A percentile compares a stretch with the other conserved stretches of the same genome.
phyloP scores from a whole-genome alignment of 2,329 filamentous ascomycete genomes.

The Alternaria consortialis region DNA sequence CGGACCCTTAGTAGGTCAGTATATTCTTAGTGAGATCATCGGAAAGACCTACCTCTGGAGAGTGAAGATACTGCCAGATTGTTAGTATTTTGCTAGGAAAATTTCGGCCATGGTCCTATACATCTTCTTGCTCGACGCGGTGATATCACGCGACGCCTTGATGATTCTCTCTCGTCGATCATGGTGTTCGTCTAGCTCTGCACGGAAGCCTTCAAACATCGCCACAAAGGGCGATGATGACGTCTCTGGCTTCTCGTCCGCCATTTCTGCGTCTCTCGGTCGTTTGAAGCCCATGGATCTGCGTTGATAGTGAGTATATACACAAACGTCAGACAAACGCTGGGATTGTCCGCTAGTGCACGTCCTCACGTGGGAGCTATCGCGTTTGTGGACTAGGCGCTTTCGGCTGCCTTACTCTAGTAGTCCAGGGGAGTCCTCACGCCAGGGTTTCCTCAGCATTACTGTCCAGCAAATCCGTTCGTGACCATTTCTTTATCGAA shows the following conservation, averaged over 20 bases:
- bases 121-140: constrained; percentile 97
- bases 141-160: constrained; percentile 92
- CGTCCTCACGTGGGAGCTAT: constrained; percentile 33
- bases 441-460: background rate
- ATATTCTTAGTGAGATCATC: background rate
- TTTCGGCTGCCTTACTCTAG: constrained; percentile 27
- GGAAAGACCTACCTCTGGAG: constrained; percentile 70
- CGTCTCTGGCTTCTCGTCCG: constrained; percentile 42
- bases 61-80: constrained; percentile 73
- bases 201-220: constrained; percentile 87
- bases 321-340: constrained; percentile 36
- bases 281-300: constrained; percentile 43
- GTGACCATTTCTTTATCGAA: background rate
- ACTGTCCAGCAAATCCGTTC: background rate
- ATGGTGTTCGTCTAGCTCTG: constrained; percentile 92
- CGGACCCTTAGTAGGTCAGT: constrained; percentile 65
- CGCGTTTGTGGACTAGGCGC: constrained; percentile 25
- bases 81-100: constrained; percentile 21
- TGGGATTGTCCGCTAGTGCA: constrained; percentile 28
- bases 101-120: constrained; percentile 54
- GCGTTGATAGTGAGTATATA: constrained; percentile 14
- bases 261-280: constrained; percentile 49
- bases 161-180: constrained; percentile 89
- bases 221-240: constrained; percentile 59
- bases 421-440: background rate